Conservation (phyloP, 495 filamentous ascomycete genomes). For the Penicillium macrosclerotiorum region DNA sequence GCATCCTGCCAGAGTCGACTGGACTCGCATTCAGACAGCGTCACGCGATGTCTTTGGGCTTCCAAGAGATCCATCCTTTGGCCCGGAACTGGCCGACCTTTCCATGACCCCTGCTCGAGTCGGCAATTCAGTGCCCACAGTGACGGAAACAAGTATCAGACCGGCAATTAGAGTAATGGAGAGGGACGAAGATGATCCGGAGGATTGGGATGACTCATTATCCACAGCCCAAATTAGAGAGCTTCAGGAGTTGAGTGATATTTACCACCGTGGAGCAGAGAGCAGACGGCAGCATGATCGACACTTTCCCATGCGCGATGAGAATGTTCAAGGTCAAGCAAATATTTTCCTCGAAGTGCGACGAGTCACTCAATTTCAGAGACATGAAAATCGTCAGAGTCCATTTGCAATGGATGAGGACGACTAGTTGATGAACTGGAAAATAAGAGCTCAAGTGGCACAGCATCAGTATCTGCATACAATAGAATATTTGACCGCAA, state of each 20-base stretch:
- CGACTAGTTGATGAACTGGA: not conserved
- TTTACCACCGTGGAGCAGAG: not conserved
- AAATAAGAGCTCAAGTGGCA: not conserved
- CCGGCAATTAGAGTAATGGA: not conserved
- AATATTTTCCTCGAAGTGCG: constrained; percentile 24
- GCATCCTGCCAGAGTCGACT: not conserved
- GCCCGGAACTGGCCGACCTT: not conserved
- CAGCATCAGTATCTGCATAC: no score
- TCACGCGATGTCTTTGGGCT: constrained; percentile 1
- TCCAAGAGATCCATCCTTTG: not conserved
- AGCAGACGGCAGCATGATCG: not conserved
- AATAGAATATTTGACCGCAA: no score
- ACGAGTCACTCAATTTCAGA: constrained; percentile 19
- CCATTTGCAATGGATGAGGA: not conserved
- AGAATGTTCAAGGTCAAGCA: not conserved
- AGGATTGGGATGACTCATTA: not conserved
- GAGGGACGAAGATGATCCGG: not conserved
- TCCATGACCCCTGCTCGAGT: not conserved
- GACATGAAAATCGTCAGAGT: constrained; percentile 14
- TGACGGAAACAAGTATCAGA: not conserved
- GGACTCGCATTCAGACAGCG: not conserved
- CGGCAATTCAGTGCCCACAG: not conserved
- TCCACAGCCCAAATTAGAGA: not conserved
- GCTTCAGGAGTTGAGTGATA: constrained; percentile 2
- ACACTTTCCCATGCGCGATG: constrained; percentile 1